A percentile compares a stretch with the other conserved stretches of the same genome.
phyloP scores from a whole-genome alignment of 2,329 filamentous ascomycete species.

The Pseudopithomyces chartarum region DNA sequence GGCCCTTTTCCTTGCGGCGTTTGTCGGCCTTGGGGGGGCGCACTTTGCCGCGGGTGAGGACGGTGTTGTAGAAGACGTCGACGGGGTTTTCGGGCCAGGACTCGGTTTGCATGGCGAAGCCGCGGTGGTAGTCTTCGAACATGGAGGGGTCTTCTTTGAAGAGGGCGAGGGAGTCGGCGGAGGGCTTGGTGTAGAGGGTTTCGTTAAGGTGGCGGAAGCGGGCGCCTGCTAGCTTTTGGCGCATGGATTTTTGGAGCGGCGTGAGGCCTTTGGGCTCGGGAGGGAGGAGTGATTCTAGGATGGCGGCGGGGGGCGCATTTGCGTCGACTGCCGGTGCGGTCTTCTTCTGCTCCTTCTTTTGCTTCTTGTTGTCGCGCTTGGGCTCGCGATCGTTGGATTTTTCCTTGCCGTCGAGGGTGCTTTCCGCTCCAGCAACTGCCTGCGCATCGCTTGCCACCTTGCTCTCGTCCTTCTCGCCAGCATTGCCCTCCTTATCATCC shows the following conservation, averaged over 20 bases:
- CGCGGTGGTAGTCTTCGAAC: slow-evolving; percentile 94
- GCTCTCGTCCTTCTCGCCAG: slow-evolving; percentile 25
- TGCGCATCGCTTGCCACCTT: slow-evolving; percentile 30
- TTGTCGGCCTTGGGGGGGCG: slow-evolving; percentile 45
- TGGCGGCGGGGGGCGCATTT: slow-evolving; percentile 35
- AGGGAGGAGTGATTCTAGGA: slow-evolving; percentile 39
- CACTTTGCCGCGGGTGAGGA: slow-evolving; percentile 69
- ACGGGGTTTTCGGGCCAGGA: slow-evolving; percentile 98
- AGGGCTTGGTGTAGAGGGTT: slow-evolving; percentile 92
- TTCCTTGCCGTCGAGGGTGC: neutral
- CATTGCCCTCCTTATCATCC: slow-evolving; percentile 27
- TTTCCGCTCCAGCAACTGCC: slow-evolving; percentile 16
- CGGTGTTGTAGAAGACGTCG: slow-evolving; percentile 77
- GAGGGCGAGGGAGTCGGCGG: slow-evolving; percentile 77
- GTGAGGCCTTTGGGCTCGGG: slow-evolving; percentile 69
- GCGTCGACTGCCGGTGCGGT: slow-evolving; percentile 1
- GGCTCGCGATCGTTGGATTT: slow-evolving; percentile 21
- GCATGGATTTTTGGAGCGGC: slow-evolving; percentile 91
- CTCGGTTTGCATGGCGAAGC: slow-evolving; percentile 92
- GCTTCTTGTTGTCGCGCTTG: slow-evolving; percentile 43
- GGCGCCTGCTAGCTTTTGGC: slow-evolving; percentile 89
- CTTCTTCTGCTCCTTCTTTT: slow-evolving; percentile 38
- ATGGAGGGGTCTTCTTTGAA: slow-evolving; percentile 88
- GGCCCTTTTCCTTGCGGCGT: slow-evolving; percentile 43
- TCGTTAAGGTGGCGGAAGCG: slow-evolving; percentile 98